phyloP scores from a whole-genome alignment of 352 stramenopile genomes.

The Pythium guiyangense region DNA sequence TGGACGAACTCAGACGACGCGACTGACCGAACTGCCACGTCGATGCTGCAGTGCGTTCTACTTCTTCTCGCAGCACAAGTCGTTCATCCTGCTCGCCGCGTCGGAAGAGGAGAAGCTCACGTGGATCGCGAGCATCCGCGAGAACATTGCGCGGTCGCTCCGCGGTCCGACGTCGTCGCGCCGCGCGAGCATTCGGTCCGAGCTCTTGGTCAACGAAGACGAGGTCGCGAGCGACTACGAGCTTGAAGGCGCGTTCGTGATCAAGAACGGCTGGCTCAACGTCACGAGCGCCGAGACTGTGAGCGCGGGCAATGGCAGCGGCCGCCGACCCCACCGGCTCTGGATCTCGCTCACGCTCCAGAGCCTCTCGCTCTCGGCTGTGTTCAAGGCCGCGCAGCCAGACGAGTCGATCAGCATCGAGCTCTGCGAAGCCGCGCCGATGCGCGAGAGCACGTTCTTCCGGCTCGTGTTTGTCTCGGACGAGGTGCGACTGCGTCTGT shows the following conservation, averaged over 20 bases:
- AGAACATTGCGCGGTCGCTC: constrained; percentile 57
- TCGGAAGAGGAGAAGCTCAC: constrained; percentile 53
- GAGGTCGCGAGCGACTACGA: constrained; percentile 55
- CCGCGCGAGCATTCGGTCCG: constrained; percentile 54
- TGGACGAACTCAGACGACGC: not conserved
- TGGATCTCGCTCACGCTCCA: constrained; percentile 83
- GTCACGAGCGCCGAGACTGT: constrained; percentile 31
- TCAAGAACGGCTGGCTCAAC: constrained; percentile 87
- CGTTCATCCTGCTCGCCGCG: constrained; percentile 75
- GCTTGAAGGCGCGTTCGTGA: constrained; percentile 65
- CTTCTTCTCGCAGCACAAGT: constrained; percentile 85
- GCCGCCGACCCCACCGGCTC: constrained; percentile 35
- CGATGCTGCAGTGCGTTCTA: constrained; percentile 59
- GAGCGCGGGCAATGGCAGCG: not conserved
- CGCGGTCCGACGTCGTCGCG: constrained; percentile 37
- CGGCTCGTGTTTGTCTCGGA: constrained; percentile 41
- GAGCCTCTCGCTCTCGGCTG: constrained; percentile 51
- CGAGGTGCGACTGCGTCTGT: constrained; percentile 12
- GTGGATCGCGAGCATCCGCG: constrained; percentile 63
- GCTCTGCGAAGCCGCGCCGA: constrained; percentile 43
- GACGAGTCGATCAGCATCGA: constrained; percentile 66
- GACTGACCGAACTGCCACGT: not conserved
- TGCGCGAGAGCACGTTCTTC: constrained; percentile 53
- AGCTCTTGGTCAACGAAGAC: constrained; percentile 60
- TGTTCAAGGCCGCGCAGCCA: constrained; percentile 61